These are phyloP conservation scores for Coffea eugenioides DNA, from an alignment of 257 asterid genomes.

Conservation along the genomic window DNA sequence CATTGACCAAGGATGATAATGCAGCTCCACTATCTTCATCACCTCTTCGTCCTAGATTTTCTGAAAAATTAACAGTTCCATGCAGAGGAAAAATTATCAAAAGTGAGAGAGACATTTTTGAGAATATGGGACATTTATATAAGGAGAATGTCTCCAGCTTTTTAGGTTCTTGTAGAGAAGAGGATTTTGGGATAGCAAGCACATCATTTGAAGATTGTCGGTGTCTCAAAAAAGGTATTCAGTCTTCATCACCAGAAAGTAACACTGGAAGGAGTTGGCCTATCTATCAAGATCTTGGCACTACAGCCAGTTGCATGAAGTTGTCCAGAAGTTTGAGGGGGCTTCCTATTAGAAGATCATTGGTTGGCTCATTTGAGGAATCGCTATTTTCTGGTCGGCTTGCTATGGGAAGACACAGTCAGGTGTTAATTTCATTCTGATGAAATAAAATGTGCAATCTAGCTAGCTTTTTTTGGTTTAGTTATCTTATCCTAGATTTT, in stretches of 20 bases:
- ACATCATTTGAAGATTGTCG: slow-evolving; percentile 34
- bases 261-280: slow-evolving; percentile 43
- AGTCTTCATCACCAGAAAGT: slow-evolving; percentile 37
- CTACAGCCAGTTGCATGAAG: slow-evolving; percentile 31
- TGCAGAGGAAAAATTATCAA: slow-evolving; percentile 26
- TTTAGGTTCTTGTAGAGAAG: slow-evolving; percentile 41
- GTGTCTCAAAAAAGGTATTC: slow-evolving; percentile 26
- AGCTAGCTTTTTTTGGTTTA: background rate
- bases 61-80: slow-evolving; percentile 26
- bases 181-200: slow-evolving; percentile 39
- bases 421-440: slow-evolving; percentile 35
- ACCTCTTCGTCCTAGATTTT: slow-evolving; percentile 57
- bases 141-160: slow-evolving; percentile 36
- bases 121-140: slow-evolving; percentile 34
- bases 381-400: slow-evolving; percentile 81
- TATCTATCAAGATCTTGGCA: slow-evolving; percentile 31
- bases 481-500: background rate
- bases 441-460: background rate
- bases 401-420: slow-evolving; percentile 50
- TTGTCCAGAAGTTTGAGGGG: slow-evolving; percentile 47
- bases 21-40: slow-evolving; percentile 50
- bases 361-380: slow-evolving; percentile 92
- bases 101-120: slow-evolving; percentile 28
- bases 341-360: slow-evolving; percentile 61
- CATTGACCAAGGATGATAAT: slow-evolving; percentile 28